Base-by-base conservation (phyloP, 2,329 filamentous ascomycete genomes). In the Nemania serpens region DNA sequence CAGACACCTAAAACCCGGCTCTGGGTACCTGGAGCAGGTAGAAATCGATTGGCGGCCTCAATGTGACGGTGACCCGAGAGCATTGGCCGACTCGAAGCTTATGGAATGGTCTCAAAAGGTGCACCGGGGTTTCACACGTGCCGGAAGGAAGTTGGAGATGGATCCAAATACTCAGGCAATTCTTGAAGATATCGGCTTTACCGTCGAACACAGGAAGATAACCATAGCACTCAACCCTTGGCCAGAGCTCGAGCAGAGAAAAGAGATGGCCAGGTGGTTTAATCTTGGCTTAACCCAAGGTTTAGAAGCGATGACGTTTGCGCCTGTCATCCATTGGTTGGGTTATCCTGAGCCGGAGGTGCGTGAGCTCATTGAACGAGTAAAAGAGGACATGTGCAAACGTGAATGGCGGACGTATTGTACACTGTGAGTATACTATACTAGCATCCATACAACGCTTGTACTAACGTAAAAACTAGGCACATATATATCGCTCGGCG, bases 41-140 rank as follows among this genome's bases (percentile, higher is more conserved):
- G 94, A 98, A 74, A 89, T 98, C 56, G 92, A 98, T 75, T 91
- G 91, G 75, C 80, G 84, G 49, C 91, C 92, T 17, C 86, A 86
- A 53, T 90, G 87, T 70, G 88, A 92, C 64, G 86, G 91, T 68
- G 82, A 83, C 37, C 66, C 76, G 3, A 59, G 54, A 45, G 22
- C 33, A 25, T 43, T 64, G 18, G 55, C 49, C 18, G 77, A 85
- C 39, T 86, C 88, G 7, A 78, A 82, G 29, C 77, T 94, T 15
- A 75, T 79, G 46, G 78, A 85, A 68, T 97, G 93, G 93, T 89
- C 88, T 63, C 77, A 84, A 25, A 84, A 85, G 59, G 78, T 96
- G 58, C 81, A 86, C 49, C 82, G 85, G 59, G 89, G 90, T 45
- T 93, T 92, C 66, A 82, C 86, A 48, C 79, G 81, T 43, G 82